phyloP scores from a whole-genome alignment of 176 grass and related monocot genomes.

The Melocanna baccifera region DNA sequence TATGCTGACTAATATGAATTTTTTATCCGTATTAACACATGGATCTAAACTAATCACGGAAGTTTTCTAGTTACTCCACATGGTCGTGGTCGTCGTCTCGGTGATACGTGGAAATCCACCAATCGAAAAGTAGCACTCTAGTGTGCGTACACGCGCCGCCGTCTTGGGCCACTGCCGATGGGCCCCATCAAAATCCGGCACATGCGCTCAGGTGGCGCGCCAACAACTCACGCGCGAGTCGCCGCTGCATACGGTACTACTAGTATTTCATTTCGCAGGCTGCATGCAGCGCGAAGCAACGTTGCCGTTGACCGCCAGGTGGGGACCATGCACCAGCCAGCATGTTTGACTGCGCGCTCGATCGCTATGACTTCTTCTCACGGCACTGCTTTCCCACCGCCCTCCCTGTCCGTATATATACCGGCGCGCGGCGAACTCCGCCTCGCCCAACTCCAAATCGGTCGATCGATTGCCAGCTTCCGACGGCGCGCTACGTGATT shows the following conservation, averaged over 20 bases:
- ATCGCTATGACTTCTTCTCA: neutral
- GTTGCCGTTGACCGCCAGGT: neutral
- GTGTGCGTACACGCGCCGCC: neutral
- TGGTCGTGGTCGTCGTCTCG: too few species aligned
- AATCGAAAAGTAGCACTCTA: neutral
- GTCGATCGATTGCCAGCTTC: neutral
- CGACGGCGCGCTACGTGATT: neutral
- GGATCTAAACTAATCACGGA: too few species aligned
- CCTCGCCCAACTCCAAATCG: neutral
- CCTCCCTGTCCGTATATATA: neutral
- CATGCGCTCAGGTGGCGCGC: neutral
- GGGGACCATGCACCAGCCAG: neutral
- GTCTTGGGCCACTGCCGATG: neutral
- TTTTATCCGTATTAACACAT: too few species aligned
- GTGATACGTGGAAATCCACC: neutral
- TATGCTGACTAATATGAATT: too few species aligned
- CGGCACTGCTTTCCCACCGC: neutral
- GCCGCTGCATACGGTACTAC: too few species aligned
- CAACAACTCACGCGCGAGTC: neutral
- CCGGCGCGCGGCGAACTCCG: neutral
- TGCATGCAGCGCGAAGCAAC: conserved; percentile 27
- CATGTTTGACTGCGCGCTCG: conserved; percentile 29
- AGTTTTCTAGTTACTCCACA: too few species aligned
- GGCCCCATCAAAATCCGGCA: neutral
- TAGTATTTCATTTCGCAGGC: neutral